A percentile compares a stretch with the other conserved stretches of the same genome.
Conservation (phyloP, 805 yeast genomes). For the Candida endomychidarum region DNA sequence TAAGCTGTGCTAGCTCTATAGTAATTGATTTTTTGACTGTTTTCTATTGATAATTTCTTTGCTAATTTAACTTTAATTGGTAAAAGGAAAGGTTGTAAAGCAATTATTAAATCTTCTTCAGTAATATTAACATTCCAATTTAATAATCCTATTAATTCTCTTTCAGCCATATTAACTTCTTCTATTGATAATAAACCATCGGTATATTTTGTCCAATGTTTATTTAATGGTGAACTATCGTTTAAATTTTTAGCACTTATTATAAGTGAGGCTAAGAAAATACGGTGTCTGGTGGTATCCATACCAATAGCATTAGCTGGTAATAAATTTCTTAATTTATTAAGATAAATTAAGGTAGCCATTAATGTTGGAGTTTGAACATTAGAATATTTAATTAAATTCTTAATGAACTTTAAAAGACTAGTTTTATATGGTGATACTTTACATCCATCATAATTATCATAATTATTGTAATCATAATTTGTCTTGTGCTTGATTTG, state of each 20-base stretch:
- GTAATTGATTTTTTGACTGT: conserved; percentile 26
- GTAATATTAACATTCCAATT: conserved; percentile 82
- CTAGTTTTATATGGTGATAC: conserved; percentile 40
- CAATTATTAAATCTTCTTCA: conserved; percentile 65
- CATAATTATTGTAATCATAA: conserved; percentile 15
- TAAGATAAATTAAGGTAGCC: conserved; percentile 85
- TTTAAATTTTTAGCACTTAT: conserved; percentile 90
- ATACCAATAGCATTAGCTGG: conserved; percentile 91
- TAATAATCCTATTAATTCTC: conserved; percentile 77
- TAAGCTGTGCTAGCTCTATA: conserved; percentile 24
- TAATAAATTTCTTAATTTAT: conserved; percentile 69
- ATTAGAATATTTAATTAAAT: conserved; percentile 74
- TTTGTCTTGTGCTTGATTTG: conserved; percentile 33
- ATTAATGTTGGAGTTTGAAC: conserved; percentile 94
- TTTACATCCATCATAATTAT: conserved; percentile 15
- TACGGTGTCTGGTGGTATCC: conserved; percentile 89
- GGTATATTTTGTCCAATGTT: conserved; percentile 94
- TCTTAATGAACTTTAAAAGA: conserved; percentile 65
- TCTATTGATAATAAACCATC: conserved; percentile 72
- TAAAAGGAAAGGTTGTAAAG: conserved; percentile 70
- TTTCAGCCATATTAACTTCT: conserved; percentile 89
- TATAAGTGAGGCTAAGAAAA: conserved; percentile 84
- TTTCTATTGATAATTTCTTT: conserved; percentile 26
- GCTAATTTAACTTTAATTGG: conserved; percentile 62
- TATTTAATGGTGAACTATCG: conserved; percentile 92